A percentile compares a stretch with the other conserved stretches of the same genome.
Conservation (phyloP, 495 filamentous ascomycete genomes). For the Tetracladium setigerum region DNA sequence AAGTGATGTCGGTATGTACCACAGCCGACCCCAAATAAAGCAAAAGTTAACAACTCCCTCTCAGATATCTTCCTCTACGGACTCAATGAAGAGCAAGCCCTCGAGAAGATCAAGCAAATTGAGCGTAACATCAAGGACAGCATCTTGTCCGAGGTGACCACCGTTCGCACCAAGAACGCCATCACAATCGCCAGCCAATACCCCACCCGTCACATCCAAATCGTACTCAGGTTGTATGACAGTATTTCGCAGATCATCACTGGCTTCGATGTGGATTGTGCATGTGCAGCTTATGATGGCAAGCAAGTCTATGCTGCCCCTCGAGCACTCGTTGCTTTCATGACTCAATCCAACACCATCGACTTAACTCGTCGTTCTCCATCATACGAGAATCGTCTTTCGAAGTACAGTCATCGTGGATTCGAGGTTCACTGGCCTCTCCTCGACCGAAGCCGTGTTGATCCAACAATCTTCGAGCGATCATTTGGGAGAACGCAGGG, state of each 20-base stretch:
- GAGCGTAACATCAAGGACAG: constrained; percentile 61
- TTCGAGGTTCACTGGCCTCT: constrained; percentile 75
- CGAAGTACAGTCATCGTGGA: constrained; percentile 75
- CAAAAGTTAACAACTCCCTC: constrained; percentile 24
- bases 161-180: constrained; percentile 72
- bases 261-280: constrained; percentile 80
- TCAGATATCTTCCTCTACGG: constrained; percentile 69
- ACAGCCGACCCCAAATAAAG: constrained; percentile 66
- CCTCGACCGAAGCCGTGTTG: constrained; percentile 62
- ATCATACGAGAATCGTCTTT: constrained; percentile 81
- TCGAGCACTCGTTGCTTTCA: constrained; percentile 61
- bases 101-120: constrained; percentile 77
- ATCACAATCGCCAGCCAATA: constrained; percentile 80
- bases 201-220: constrained; percentile 73
- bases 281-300: constrained; percentile 72
- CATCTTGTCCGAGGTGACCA: constrained; percentile 68
- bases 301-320: constrained; percentile 66
- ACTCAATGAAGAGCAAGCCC: constrained; percentile 60
- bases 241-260: constrained; percentile 74
- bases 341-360: constrained; percentile 73
- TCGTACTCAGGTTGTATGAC: constrained; percentile 78
- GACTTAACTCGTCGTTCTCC: constrained; percentile 73
- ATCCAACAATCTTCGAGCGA: constrained; percentile 79
- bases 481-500: constrained; percentile 66
- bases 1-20: constrained; percentile 80